These are phyloP conservation scores for Erysimum cheiranthoides DNA, from an alignment of 345 rosid genomes.

Conservation along the genomic window DNA sequence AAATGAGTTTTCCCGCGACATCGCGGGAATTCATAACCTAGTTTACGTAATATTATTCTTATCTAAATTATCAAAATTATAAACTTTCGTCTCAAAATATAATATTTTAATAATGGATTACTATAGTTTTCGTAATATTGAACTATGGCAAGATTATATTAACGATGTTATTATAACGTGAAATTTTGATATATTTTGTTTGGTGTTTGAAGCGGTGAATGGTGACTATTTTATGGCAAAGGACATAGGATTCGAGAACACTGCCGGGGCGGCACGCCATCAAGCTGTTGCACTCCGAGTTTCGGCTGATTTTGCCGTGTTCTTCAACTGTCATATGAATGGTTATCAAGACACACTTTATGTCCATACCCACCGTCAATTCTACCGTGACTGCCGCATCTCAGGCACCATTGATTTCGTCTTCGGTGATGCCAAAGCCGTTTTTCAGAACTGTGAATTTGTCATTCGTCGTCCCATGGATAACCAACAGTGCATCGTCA, in stretches of 20 bases:
- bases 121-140: too few relatives aligned
- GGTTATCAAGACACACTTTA: constrained; percentile 79
- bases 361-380: constrained; percentile 71
- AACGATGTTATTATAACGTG: too few relatives aligned
- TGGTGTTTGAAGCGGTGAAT: constrained; percentile 49
- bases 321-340: constrained; percentile 63
- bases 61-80: neutral
- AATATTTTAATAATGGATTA: too few relatives aligned
- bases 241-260: constrained; percentile 71
- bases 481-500: constrained; percentile 59
- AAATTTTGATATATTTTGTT: neutral
- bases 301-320: constrained; percentile 56
- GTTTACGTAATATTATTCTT: neutral
- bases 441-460: constrained; percentile 77
- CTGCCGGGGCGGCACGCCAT: constrained; percentile 62
- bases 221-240: constrained; percentile 70
- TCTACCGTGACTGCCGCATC: constrained; percentile 74
- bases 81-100: neutral
- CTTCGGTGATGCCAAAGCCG: constrained; percentile 61
- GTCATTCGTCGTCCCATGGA: constrained; percentile 61
- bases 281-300: constrained; percentile 81
- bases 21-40: too few relatives aligned
- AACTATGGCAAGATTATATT: too few relatives aligned
- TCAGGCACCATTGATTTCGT: constrained; percentile 74
- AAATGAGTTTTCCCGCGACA: too few relatives aligned